Base-by-base conservation (phyloP, 129 eudicot species). In the Artemisia argyi region DNA sequence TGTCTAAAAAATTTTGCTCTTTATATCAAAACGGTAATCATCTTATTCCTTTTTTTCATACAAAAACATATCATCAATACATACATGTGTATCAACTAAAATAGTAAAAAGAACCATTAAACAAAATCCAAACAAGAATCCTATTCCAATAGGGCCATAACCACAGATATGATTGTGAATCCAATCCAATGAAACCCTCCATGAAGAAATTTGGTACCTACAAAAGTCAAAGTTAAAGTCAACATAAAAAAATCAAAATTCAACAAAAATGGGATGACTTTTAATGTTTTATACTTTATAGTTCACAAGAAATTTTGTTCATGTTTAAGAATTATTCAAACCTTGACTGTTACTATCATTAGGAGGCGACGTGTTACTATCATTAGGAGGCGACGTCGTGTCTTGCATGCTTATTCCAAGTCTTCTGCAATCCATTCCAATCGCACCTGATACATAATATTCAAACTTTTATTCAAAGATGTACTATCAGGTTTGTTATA, bases 371-470 rank as follows among this genome's bases (percentile, higher is more conserved):
- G 26, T 68, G 35, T 32, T 86, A 0, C 28, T 42, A 47, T 76
- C 82, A 59, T 70, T 71, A 8, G 80, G 64, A 47, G 85, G 56
- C 9, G 88, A 73, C 4, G 73, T 50, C 7, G 87, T 61, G 24
- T 51, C 75, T 26, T 85, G 65, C 3, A 75, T 69, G 44, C 78
- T 77, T 17, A 91, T 73, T 5, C 97, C 97, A 44, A 88, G 87
- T 56, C 86, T 84, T 47, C 71, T 57, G 51, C 96, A 91, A 14
- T 91, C 89, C 16, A 71, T 76, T 60, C 90, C 91, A 68, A 86
- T 73, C 42, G 97, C 91, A 79, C 96, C 97, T 91, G 77, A 22
- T 57, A 56, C 35, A 30, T 65, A 55, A 26, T 47, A 71, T 46
- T 50, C 44, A 64, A 74, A 26, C 28, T 62, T 48, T 3, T 20